phyloP scores from a whole-genome alignment of 257 asterid genomes.

The Apocynum venetum region DNA sequence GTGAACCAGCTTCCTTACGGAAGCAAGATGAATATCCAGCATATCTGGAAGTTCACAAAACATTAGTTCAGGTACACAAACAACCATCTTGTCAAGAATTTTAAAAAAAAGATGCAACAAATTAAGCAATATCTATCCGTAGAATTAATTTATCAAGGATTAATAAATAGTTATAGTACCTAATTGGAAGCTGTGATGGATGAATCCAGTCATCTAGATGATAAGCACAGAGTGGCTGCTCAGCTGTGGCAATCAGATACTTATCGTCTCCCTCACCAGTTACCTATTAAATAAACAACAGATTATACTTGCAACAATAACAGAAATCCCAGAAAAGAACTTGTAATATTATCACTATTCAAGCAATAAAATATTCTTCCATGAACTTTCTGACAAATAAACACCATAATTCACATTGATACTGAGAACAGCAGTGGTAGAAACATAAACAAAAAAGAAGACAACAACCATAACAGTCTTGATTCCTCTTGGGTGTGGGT shows the following conservation, averaged over 20 bases:
- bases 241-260: slow-evolving; percentile 94
- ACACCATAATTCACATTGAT: neutral
- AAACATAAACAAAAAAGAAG: neutral
- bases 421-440: neutral
- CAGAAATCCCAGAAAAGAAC: neutral
- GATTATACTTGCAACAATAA: slow-evolving; percentile 3
- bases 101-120: neutral
- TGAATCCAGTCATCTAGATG: slow-evolving; percentile 94
- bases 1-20: slow-evolving; percentile 97
- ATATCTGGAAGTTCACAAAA: slow-evolving; percentile 43
- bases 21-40: slow-evolving; percentile 95
- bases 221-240: slow-evolving; percentile 94
- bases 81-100: neutral
- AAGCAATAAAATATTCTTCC: neutral
- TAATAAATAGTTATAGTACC: slow-evolving; percentile 34
- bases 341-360: neutral
- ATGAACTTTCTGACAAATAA: neutral
- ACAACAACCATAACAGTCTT: neutral
- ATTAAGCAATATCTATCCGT: neutral
- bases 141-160: neutral
- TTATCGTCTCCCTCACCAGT: slow-evolving; percentile 97
- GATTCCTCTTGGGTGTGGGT: neutral
- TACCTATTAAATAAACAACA: slow-evolving; percentile 47
- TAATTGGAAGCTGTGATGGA: slow-evolving; percentile 72
- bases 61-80: neutral